Evolutionary conservation across 805 yeast genomes (phyloP), one percentile per base, ranked within the genome.

Genomic region (Nakazawaea ernobii): DNA sequence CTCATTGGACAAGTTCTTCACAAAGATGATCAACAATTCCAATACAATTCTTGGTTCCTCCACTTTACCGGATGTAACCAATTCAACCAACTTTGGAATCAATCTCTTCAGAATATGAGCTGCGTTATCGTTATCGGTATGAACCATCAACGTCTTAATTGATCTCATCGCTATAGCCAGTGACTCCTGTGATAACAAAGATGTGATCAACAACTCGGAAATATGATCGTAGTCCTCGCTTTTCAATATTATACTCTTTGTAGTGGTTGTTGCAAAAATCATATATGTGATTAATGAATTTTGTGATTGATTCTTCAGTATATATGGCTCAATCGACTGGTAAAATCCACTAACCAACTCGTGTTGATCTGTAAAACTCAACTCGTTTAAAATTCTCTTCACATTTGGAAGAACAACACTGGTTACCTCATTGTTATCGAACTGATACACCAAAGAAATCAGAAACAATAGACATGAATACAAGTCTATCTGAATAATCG

Each of bases 401-500:
- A 80, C 64, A 6, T 76, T 62, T 1, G 81, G 78, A 13, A 82
- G 56, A 15, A 82, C 59, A 6, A 74, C 69, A 0, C 88, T 80
- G 11, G 79, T 68, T 8, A 80, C 57, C 55, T 66, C 59, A 49
- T 66, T 41, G 44, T 66, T 60, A 26, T 66, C 59, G 39, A 69
- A 67, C 55, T 77, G 75, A 57, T 75, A 77, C 43, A 84, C 68
- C 55, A 73, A 70, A 6, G 84, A 77, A 49, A 85, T 75, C 6
- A 84, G 73, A 55, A 74, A 82, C 24, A 91, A 63, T 35, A 86
- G 56, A 55, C 95, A 83, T 0, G 91, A 75, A 58, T 79, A 79
- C 28, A 92, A 65, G 60, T 92, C 98, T 10, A 70, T 62, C 53
- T 79, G 79, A 40, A 88, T 84, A 15, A 84, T 71, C 26, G 71